Conservation (phyloP, 1,284 basidiomycete genomes). For the Leccinum angustisporum region DNA sequence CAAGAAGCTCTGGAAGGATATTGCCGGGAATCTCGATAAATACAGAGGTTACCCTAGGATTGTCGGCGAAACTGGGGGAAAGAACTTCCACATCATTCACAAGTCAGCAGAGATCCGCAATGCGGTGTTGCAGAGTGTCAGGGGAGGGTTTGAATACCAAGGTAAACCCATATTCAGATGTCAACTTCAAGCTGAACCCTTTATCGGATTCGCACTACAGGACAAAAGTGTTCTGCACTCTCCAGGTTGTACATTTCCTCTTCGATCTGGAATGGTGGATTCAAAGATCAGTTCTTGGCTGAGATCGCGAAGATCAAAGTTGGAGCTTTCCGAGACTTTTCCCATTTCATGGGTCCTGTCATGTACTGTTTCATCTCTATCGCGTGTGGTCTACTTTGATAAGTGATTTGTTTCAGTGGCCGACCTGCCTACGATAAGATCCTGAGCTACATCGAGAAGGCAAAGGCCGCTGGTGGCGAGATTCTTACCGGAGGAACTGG, state of each 20-base stretch:
- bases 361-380: conserved; percentile 55
- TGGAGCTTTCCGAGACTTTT: conserved; percentile 76
- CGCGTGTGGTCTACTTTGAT: background rate
- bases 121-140: conserved; percentile 86
- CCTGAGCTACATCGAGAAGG: conserved; percentile 82
- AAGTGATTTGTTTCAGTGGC: conserved; percentile 46
- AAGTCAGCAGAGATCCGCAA: conserved; percentile 84
- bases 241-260: conserved; percentile 89
- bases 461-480: conserved; percentile 87
- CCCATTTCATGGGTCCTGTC: conserved; percentile 94
- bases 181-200: background rate
- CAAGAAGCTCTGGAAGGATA: conserved; percentile 95
- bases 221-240: conserved; percentile 96
- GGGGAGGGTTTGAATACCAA: conserved; percentile 96
- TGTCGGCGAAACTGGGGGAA: conserved; percentile 96
- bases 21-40: conserved; percentile 82
- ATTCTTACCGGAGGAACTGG: conserved; percentile 84
- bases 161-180: conserved; percentile 43
- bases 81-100: conserved; percentile 98
- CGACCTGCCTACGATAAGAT: conserved; percentile 89
- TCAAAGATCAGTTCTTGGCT: conserved; percentile 77
- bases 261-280: conserved; percentile 85
- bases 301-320: conserved; percentile 86
- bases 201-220: conserved; percentile 40
- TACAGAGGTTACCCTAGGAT: conserved; percentile 92